Evolutionary conservation across 2,329 filamentous ascomycete species (phyloP).

Genomic region (Paraphoma sp.): DNA sequence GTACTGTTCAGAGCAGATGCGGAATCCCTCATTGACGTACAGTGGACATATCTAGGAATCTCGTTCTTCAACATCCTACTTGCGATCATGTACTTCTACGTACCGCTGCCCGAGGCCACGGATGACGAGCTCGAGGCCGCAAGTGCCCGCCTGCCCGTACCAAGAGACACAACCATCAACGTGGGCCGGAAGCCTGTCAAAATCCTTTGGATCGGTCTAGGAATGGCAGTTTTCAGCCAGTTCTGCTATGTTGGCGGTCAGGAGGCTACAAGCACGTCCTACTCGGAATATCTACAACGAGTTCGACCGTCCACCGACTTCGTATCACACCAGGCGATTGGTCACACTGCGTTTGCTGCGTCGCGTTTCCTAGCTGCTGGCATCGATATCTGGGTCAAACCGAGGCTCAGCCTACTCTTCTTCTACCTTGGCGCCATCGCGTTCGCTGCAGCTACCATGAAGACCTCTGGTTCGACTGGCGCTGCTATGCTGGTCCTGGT

Average conservation of each 20-base stretch:
- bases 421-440: conserved; percentile 61
- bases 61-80: conserved; percentile 65
- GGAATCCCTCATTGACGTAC: conserved; percentile 63
- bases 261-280: conserved; percentile 61
- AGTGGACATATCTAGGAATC: conserved; percentile 71
- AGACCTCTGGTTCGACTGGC: conserved; percentile 46
- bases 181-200: conserved; percentile 51
- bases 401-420: conserved; percentile 62
- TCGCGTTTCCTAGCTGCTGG: conserved; percentile 65
- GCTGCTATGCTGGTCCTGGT: conserved; percentile 59
- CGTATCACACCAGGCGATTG: conserved; percentile 59
- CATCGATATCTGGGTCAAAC: conserved; percentile 62
- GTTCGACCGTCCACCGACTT: conserved; percentile 48
- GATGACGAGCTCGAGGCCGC: conserved; percentile 65
- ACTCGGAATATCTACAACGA: conserved; percentile 52
- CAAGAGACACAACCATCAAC: conserved; percentile 50
- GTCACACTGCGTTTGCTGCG: conserved; percentile 64
- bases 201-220: conserved; percentile 64
- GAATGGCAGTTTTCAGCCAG: conserved; percentile 60
- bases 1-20: conserved; percentile 63
- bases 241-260: conserved; percentile 69
- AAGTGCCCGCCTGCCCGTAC: conserved; percentile 52
- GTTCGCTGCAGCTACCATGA: conserved; percentile 60
- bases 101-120: conserved; percentile 67
- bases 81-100: conserved; percentile 66